A percentile compares a stretch with the other conserved stretches of the same genome.
These are phyloP conservation scores for Malus asiatica DNA, from an alignment of 306 rosid species.

Conservation along the genomic window DNA sequence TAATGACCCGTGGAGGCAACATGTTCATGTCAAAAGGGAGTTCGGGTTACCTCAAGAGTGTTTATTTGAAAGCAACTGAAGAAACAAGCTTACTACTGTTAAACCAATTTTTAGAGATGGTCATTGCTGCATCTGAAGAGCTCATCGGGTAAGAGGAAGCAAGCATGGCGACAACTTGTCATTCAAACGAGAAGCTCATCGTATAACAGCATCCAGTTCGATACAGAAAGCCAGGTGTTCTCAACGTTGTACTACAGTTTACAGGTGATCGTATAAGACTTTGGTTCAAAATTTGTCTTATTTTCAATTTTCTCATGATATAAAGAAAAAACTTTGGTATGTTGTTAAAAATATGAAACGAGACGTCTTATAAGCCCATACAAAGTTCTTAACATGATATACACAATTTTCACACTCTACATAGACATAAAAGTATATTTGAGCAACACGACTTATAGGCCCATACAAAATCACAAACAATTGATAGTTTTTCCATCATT, in stretches of 20 bases:
- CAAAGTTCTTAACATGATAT: too few relatives aligned
- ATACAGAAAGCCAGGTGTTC: not conserved
- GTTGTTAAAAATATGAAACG: too few relatives aligned
- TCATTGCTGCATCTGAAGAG: not conserved
- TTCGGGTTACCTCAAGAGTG: constrained; percentile 70
- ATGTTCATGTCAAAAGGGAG: constrained; percentile 30
- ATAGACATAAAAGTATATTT: too few relatives aligned
- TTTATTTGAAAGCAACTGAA: constrained; percentile 34
- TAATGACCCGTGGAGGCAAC: constrained; percentile 78
- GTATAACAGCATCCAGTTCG: not conserved
- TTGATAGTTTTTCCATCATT: not conserved
- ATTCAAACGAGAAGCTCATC: not conserved
- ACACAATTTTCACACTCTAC: too few relatives aligned
- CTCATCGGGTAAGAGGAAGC: not conserved
- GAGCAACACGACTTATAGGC: too few relatives aligned
- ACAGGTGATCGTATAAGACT: not conserved
- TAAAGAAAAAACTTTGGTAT: too few relatives aligned
- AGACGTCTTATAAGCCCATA: too few relatives aligned
- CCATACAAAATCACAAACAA: too few relatives aligned
- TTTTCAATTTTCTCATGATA: too few relatives aligned
- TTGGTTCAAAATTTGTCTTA: not conserved
- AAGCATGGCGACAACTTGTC: not conserved
- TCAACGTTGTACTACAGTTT: not conserved
- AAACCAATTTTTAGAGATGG: not conserved
- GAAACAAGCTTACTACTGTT: not conserved